Evolutionary conservation across 2,329 filamentous ascomycete species (phyloP).

Genomic region (Raffaelea albimanens): DNA sequence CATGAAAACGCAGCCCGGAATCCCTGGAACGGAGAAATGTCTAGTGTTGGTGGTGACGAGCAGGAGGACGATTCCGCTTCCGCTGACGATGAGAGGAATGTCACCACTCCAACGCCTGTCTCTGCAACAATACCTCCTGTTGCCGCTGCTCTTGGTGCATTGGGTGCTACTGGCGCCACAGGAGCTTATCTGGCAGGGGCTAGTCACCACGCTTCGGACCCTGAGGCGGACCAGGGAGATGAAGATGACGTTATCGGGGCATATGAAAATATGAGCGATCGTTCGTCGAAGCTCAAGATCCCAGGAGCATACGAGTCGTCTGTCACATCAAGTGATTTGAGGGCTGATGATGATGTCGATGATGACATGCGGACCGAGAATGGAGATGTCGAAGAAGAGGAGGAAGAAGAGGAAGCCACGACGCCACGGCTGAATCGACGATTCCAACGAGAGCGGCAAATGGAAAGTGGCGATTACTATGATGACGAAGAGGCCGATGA

Average conservation of each 20-base stretch:
- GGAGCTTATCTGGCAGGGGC: no score
- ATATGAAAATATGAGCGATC: not conserved
- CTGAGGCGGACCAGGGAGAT: no score
- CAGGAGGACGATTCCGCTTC: not conserved
- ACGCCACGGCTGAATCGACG: constrained; percentile 11
- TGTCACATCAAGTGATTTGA: not conserved
- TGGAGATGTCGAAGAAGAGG: constrained; percentile 18
- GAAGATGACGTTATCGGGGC: no score
- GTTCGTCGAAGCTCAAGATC: not conserved
- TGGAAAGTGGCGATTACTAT: constrained; percentile 22
- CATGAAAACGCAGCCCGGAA: constrained; percentile 7
- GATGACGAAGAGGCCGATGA: constrained; percentile 16
- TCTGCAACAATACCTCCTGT: not conserved
- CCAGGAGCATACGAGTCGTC: constrained; percentile 3
- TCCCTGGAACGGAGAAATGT: constrained; percentile 22
- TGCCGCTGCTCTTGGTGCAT: no score
- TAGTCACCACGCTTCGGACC: no score
- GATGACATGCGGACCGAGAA: constrained; percentile 32
- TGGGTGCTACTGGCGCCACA: no score
- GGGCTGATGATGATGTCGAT: constrained; percentile 23
- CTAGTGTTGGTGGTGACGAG: constrained; percentile 18
- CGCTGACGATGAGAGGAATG: not conserved
- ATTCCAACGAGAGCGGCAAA: constrained; percentile 14
- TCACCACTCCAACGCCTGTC: not conserved
- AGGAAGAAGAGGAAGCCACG: constrained; percentile 23